Base-by-base conservation (phyloP, 257 asterid genomes). In the Solanum medicagineum region DNA sequence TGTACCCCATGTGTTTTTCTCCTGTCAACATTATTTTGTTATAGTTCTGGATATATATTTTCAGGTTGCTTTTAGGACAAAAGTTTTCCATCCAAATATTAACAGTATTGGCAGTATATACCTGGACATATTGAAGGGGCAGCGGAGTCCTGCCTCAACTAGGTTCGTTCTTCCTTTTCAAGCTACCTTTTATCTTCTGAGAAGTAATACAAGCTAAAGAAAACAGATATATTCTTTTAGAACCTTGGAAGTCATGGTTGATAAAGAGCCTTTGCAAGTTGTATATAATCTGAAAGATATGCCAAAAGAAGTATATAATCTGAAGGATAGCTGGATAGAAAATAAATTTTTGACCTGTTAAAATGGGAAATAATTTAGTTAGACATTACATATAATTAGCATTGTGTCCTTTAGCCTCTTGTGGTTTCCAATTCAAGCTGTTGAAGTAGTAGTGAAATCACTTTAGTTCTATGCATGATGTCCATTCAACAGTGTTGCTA, bases 101-200 rank as follows among this genome's bases (percentile, higher is more conserved):
- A 94, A 94, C 87, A 93, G 94, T 91, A 94, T 92, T 1, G 97
- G 96, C 42, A 92, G 96, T 87, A 92, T 94, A 86, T 94, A 94
- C 91, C 95, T 91, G 1, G 97, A 94, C 89, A 92, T 92, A 87
- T 89, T 94, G 95, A 94, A 92, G 88, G 96, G 92, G 90, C 96
- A 94, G 87, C 92, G 97, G 97, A 94, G 96, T 90, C 97, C 97
- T 14, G 96, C 96, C 89, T 88, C 92, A 84, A 94, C 96, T 45
- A 94, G 97, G 97, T 74, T 11, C 47, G 53, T 84, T 83, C 63
- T 44, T 86, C 32, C n/a, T 53, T 56, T 56, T 62, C 20, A 54
- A 83, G 57, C 69, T 53, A 53, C 15, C 26, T 79, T 49, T 53
- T 79, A 51, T 79, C 26, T 26, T 11, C 49, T 26, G 49, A 9